Percentiles rank a stretch among this genome's conserved stretches.
phyloP scores from a whole-genome alignment of 2,329 filamentous ascomycete genomes.

The Apiospora koreana region DNA sequence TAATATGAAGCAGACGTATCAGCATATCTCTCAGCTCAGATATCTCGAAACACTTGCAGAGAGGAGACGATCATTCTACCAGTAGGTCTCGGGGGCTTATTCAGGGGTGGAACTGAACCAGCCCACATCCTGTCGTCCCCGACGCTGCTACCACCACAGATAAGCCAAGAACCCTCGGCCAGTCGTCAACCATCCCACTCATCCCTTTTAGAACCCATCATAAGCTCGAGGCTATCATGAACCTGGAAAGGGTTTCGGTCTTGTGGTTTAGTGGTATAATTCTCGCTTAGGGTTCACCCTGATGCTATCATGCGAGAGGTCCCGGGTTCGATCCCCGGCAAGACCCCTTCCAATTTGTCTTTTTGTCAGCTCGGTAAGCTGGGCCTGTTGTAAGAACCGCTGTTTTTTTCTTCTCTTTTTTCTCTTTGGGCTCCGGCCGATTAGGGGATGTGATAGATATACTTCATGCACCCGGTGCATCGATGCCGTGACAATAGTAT shows the following conservation, averaged over 20 bases:
- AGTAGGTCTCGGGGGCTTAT: neutral
- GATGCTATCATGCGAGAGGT: slow-evolving; percentile 10
- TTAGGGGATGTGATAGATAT: too few species aligned
- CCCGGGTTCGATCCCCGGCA: slow-evolving; percentile 13
- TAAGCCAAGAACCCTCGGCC: neutral
- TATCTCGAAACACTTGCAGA: neutral
- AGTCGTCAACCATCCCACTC: neutral
- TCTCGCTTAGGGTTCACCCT: slow-evolving; percentile 13
- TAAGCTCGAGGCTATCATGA: neutral
- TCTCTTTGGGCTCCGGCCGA: too few species aligned
- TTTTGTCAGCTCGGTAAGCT: neutral
- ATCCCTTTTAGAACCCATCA: neutral
- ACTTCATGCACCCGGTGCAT: too few species aligned
- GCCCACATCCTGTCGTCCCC: neutral
- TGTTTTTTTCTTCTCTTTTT: neutral
- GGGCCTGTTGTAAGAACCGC: neutral
- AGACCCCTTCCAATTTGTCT: neutral
- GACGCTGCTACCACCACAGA: neutral
- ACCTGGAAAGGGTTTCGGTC: slow-evolving; percentile 6
- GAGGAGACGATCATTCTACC: neutral
- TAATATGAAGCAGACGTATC: neutral
- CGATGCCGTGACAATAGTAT: too few species aligned
- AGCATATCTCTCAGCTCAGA: neutral
- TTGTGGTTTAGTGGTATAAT: slow-evolving; percentile 14
- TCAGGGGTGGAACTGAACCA: neutral